A percentile compares a stretch with the other conserved stretches of the same genome.
Conservation (phyloP, 2,329 filamentous ascomycete species). For the Colletotrichum sojae region DNA sequence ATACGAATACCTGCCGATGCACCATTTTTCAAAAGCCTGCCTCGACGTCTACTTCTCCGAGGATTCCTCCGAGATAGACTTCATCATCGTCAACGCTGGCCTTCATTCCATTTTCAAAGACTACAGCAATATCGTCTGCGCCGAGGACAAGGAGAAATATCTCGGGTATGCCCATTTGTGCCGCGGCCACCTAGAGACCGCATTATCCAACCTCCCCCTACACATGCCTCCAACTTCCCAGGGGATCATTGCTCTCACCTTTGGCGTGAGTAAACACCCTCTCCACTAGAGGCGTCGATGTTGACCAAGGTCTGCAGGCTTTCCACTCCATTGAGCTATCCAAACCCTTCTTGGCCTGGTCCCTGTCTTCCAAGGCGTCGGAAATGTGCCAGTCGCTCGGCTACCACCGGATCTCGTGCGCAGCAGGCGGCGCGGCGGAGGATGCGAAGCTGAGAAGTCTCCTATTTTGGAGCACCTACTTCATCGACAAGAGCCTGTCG, state of each 20-base stretch:
- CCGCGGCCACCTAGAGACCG: conserved; percentile 37
- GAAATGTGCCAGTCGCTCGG: conserved; percentile 50
- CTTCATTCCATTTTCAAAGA: conserved; percentile 50
- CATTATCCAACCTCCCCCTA: background rate
- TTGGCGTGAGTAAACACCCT: background rate
- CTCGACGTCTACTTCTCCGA: conserved; percentile 51
- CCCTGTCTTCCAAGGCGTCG: conserved; percentile 48
- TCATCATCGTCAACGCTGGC: conserved; percentile 50
- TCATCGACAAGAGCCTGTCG: conserved; percentile 68
- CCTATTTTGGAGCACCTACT: conserved; percentile 72
- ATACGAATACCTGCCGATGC: conserved; percentile 47
- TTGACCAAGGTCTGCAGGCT: background rate
- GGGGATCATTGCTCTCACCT: background rate
- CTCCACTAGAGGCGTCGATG: background rate
- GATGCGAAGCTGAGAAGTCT: conserved; percentile 51
- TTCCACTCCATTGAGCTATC: conserved; percentile 50
- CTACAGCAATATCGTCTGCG: conserved; percentile 42
- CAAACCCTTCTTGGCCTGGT: conserved; percentile 49
- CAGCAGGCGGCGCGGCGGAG: conserved; percentile 44
- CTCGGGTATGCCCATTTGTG: conserved; percentile 44
- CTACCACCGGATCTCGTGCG: conserved; percentile 46
- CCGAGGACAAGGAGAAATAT: conserved; percentile 43
- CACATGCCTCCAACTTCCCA: background rate
- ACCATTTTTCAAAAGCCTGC: conserved; percentile 49
- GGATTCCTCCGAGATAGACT: conserved; percentile 48